A percentile compares a stretch with the other conserved stretches of the same genome.
phyloP scores from a whole-genome alignment of 2,329 filamentous ascomycete species.

The Plectosphaerella sp. region DNA sequence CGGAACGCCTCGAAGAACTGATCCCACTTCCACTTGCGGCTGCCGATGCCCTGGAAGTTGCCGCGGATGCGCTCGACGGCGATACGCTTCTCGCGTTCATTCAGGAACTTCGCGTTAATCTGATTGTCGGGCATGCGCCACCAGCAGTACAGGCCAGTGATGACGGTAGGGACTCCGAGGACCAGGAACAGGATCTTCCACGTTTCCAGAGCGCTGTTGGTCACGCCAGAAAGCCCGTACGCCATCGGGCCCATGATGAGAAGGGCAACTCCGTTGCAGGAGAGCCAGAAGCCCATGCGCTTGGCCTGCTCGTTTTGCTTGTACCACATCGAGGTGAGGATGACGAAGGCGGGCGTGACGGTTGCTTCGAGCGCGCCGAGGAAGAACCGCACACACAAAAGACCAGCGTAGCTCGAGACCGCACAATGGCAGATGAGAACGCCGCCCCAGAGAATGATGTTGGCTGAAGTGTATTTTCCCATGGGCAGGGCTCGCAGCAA shows the following conservation, averaged over 20 bases:
- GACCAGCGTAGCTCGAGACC: conserved; percentile 14
- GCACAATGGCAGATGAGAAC: conserved; percentile 17
- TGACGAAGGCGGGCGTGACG: conserved; percentile 18
- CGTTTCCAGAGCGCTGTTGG: conserved; percentile 7
- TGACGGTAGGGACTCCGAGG: conserved; percentile 20
- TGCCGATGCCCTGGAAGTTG: conserved; percentile 47
- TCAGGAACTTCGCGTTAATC: conserved; percentile 55
- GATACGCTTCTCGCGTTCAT: conserved; percentile 43
- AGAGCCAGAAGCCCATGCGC: conserved; percentile 19
- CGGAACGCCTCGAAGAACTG: conserved; percentile 38
- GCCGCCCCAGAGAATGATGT: conserved; percentile 35
- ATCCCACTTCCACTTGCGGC: conserved; percentile 37
- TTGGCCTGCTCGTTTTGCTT: conserved; percentile 24
- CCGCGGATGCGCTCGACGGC: conserved; percentile 43
- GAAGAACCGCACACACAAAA: conserved; percentile 15
- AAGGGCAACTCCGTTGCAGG: conserved; percentile 14
- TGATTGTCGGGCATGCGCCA: conserved; percentile 48
- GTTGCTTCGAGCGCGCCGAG: conserved; percentile 19
- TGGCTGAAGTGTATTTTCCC: conserved; percentile 27
- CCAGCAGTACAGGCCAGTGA: conserved; percentile 12
- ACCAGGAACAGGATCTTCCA: conserved; percentile 21
- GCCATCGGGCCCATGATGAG: conserved; percentile 14
- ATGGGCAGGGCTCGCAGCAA: conserved; percentile 25
- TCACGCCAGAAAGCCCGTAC: conserved; percentile 15
- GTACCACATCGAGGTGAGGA: conserved; percentile 19